phyloP scores from a whole-genome alignment of 202 grass and related monocot genomes.

The Carex arenaria region DNA sequence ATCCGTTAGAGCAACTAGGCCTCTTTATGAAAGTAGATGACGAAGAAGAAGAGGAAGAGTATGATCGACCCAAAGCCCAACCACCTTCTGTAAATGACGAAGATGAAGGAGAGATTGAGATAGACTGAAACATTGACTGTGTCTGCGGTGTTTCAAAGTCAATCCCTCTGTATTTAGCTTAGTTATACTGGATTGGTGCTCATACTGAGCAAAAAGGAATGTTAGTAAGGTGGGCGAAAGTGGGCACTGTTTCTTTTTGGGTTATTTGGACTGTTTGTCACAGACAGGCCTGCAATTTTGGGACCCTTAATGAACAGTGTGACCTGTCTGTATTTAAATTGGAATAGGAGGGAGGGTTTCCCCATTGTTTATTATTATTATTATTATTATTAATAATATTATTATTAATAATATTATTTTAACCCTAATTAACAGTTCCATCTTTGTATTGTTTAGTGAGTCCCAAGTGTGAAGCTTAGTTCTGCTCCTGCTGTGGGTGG shows the following conservation, averaged over 20 bases:
- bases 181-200: background rate
- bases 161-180: slow-evolving; percentile 9
- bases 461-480: background rate
- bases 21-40: slow-evolving; percentile 85
- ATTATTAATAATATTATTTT: background rate
- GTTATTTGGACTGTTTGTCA: slow-evolving; percentile 26
- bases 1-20: slow-evolving; percentile 76
- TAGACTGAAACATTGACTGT: background rate
- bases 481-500: background rate
- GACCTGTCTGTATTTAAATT: slow-evolving; percentile 16
- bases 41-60: slow-evolving; percentile 70
- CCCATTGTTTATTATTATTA: background rate
- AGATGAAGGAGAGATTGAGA: slow-evolving; percentile 66
- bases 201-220: background rate
- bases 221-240: background rate
- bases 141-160: background rate
- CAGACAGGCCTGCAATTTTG: slow-evolving; percentile 29
- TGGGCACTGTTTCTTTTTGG: slow-evolving; percentile 17
- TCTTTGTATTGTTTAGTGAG: background rate
- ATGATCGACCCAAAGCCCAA: background rate
- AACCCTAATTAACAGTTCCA: background rate
- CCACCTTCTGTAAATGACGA: slow-evolving; percentile 41
- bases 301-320: slow-evolving; percentile 25
- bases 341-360: background rate
- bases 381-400: background rate